phyloP scores from a whole-genome alignment of 805 yeast species.

The Torulaspora microellipsoides region DNA sequence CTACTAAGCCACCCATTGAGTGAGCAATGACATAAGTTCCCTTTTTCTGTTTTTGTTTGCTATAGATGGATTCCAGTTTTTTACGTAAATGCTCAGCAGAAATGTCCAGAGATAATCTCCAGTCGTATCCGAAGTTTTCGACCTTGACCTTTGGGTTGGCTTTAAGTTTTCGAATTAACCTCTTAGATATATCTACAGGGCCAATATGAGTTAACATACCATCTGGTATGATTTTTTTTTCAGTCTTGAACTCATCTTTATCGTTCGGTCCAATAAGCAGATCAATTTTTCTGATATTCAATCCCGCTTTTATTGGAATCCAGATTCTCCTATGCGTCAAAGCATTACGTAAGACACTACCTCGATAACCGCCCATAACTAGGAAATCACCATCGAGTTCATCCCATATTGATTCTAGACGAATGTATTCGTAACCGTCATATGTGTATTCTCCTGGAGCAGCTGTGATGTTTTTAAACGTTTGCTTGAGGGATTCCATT shows the following conservation, averaged over 20 bases:
- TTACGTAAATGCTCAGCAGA: constrained; percentile 48
- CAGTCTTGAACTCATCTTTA: constrained; percentile 60
- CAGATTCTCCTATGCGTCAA: constrained; percentile 65
- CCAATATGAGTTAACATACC: constrained; percentile 80
- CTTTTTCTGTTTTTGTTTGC: constrained; percentile 40
- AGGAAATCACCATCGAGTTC: constrained; percentile 73
- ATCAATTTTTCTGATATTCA: constrained; percentile 65
- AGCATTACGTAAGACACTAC: constrained; percentile 66
- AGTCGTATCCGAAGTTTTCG: constrained; percentile 85
- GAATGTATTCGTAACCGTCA: constrained; percentile 24
- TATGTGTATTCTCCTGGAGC: constrained; percentile 19
- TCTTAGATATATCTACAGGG: constrained; percentile 73
- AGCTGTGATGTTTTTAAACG: constrained; percentile 21
- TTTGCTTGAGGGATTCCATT: constrained; percentile 37
- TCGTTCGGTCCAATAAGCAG: constrained; percentile 66
- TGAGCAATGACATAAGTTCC: constrained; percentile 77
- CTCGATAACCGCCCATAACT: constrained; percentile 84
- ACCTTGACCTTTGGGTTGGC: constrained; percentile 57
- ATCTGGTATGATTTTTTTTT: constrained; percentile 56
- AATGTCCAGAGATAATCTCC: constrained; percentile 72
- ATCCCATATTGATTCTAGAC: constrained; percentile 46
- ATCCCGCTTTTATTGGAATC: constrained; percentile 85
- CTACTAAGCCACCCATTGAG: constrained; percentile 89
- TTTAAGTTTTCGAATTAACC: constrained; percentile 50
- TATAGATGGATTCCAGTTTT: constrained; percentile 40